A percentile compares a stretch with the other conserved stretches of the same genome.
Evolutionary conservation across 2,329 filamentous ascomycete species (phyloP).

Genomic region (Pseudofabraea citricarpa): DNA sequence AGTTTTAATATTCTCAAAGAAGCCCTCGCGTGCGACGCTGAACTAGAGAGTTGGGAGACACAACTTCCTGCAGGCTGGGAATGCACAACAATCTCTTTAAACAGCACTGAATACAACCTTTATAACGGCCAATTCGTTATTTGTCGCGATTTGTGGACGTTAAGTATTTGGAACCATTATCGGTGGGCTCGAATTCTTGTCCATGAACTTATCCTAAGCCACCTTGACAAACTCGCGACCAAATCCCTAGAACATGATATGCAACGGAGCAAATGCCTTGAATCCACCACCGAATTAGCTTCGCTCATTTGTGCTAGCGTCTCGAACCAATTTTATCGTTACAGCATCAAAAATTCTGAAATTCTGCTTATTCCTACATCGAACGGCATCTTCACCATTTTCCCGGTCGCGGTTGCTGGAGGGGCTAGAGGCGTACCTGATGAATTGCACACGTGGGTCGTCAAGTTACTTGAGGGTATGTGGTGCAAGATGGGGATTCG

Average conservation of each 20-base stretch:
- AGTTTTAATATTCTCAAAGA: slow-evolving; percentile 7
- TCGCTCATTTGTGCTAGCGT: slow-evolving; percentile 18
- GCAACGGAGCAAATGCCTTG: slow-evolving; percentile 9
- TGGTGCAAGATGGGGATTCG: slow-evolving; percentile 15
- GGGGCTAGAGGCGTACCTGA: slow-evolving; percentile 15
- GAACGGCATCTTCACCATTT: slow-evolving; percentile 9
- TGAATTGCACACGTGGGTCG: slow-evolving; percentile 13
- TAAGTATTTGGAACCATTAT: slow-evolving; percentile 19
- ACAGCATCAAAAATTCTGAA: too few species aligned
- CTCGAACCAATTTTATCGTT: slow-evolving; percentile 9
- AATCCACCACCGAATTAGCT: slow-evolving; percentile 13
- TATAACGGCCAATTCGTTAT: slow-evolving; percentile 10
- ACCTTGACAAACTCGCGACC: slow-evolving; percentile 7
- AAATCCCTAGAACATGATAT: slow-evolving; percentile 1
- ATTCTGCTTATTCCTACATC: too few species aligned
- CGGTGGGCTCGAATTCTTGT: slow-evolving; percentile 19
- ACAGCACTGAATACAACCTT: slow-evolving; percentile 6
- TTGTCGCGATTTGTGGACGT: slow-evolving; percentile 18
- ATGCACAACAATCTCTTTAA: slow-evolving; percentile 10
- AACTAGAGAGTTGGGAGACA: slow-evolving; percentile 14
- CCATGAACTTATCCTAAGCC: slow-evolving; percentile 16
- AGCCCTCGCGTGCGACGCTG: slow-evolving; percentile 11
- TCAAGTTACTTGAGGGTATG: too few species aligned
- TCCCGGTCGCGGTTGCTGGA: slow-evolving; percentile 16
- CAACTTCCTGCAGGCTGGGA: slow-evolving; percentile 13